Evolutionary conservation across 2,329 filamentous ascomycete genomes (phyloP).

Genomic region (Daldinia sp.): DNA sequence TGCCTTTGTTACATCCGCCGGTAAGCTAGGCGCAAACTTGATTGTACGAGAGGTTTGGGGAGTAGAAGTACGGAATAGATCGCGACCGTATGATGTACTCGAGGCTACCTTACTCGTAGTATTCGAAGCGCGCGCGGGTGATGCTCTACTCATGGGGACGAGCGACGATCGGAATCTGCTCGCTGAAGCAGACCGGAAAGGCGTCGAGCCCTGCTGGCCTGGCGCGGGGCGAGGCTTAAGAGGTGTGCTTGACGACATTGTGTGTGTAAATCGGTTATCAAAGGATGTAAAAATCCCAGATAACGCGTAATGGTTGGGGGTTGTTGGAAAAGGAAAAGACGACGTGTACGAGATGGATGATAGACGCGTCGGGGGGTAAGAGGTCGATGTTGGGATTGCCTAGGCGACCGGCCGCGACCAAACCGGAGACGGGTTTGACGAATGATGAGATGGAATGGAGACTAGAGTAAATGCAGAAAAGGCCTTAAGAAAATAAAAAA

Average conservation of each 20-base stretch:
- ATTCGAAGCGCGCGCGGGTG: constrained; percentile 38
- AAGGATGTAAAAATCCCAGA: constrained; percentile 5
- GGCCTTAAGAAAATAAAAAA: too few species aligned
- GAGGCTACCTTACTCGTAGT: constrained; percentile 36
- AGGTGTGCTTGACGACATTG: constrained; percentile 44
- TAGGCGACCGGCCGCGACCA: constrained; percentile 27
- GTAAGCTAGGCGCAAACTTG: constrained; percentile 44
- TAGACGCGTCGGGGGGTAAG: constrained; percentile 30
- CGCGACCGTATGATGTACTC: constrained; percentile 38
- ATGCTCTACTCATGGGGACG: constrained; percentile 43
- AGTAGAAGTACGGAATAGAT: constrained; percentile 46
- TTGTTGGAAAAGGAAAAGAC: constrained; percentile 5
- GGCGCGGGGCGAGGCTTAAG: constrained; percentile 43
- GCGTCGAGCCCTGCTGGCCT: constrained; percentile 44
- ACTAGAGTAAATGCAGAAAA: constrained; percentile 25
- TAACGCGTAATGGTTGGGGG: constrained; percentile 15
- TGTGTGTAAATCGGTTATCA: constrained; percentile 7
- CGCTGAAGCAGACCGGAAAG: constrained; percentile 42
- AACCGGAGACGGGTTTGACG: constrained; percentile 5
- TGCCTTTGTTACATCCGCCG: constrained; percentile 38
- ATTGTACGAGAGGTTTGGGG: constrained; percentile 41
- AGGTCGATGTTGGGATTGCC: constrained; percentile 20
- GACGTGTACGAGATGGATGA: constrained; percentile 7
- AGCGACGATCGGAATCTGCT: constrained; percentile 48
- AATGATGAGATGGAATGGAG: constrained; percentile 5